Evolutionary conservation across 148 eudicot species (phyloP), one percentile per base, ranked within the genome.

Genomic region (Rhododendron griersonianum): DNA sequence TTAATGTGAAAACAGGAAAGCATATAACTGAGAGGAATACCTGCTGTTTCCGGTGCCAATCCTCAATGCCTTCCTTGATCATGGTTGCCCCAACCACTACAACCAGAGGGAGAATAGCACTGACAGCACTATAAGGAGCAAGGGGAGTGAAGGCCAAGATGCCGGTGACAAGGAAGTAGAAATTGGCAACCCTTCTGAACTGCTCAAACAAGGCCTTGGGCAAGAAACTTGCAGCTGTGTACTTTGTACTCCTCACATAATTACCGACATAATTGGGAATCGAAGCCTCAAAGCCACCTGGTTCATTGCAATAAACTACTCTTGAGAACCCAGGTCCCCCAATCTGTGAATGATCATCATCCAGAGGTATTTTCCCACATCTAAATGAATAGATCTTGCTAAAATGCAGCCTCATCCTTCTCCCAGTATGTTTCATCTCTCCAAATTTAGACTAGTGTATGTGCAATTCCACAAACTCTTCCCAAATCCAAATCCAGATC

Each of bases 191-290:
- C 85, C 99, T 97, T 75, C 99, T 93, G 86, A 97, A 97, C 92
- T 97, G 99, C 91, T 97, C 99, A 93, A 93, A 95, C 94, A 97
- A 92, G 9, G 98, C 88, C 87, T 97, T 97, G 7, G 98, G 99
- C 5, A 97, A 67, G 88, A 97, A 97, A 87, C 93, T 92, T 63
- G 93, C 92, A 63, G 91, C 80, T 35, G 94, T 97, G 88, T 97
- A 97, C 88, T 95, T 96, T 3, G 99, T 94, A 3, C 95, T 94
- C 79, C 94, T 92, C 77, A 95, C 99, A 89, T 94, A 94, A 88
- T 97, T 97, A 65, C 85, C 85, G 1, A 90, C 88, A 89, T 95
- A 95, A 75, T 88, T 83, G 48, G 88, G 86, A 45, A 86, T 84
- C 73, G 83, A 74, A 11, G 91, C 79, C 35, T 94, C 94, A 39